Base-by-base conservation (phyloP, 83 land plant species). In the Thuja plicata region DNA sequence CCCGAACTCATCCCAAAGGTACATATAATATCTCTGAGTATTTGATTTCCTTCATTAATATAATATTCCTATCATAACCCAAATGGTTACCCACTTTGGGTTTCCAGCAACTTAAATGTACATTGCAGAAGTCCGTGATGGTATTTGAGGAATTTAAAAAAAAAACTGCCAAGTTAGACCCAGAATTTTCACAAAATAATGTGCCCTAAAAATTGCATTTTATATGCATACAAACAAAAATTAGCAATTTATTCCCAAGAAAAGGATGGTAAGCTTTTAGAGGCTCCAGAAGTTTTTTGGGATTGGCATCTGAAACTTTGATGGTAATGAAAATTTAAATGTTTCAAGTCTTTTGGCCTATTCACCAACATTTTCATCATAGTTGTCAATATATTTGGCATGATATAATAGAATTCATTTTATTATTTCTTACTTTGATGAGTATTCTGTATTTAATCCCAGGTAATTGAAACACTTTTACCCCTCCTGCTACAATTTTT, bases 1-100 rank as follows among this genome's bases (percentile, higher is more conserved):
- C 97, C 96, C 86, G 46, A 87, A 90, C 90, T 94, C 41, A 84
- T 90, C 40, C 97, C 97, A 79, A 90, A 87, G 88, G 96, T 95
- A 94, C 57, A 15, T 88, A 91, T 74, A 82, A 32, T 79, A n/a
- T 32, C 57, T 48, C 4, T 34, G 21, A n/a, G 38, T n/a, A 16
- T 17, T 79, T 38, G 24, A 40, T 79, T 6, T 79, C 0, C 27
- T 16, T 37, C 7, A 6, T 6, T 79, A 19, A 4, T 79, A 40
- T 79, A 19, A 4, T 79, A 40, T 40, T 38, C n/a, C 82, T 8
- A 46, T 8, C 50, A 46, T 46, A 46, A 46, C 50, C 50, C 50
- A 46, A 46, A 46, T 46, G 8, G 50, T 46, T 46, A 46, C 50
- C 50, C 50, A 46, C 50, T 46, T 46, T 46, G 10, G 50, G 10